Evolutionary conservation across 139 green algal species (phyloP).

Genomic region (Coccomyxa sp.): DNA sequence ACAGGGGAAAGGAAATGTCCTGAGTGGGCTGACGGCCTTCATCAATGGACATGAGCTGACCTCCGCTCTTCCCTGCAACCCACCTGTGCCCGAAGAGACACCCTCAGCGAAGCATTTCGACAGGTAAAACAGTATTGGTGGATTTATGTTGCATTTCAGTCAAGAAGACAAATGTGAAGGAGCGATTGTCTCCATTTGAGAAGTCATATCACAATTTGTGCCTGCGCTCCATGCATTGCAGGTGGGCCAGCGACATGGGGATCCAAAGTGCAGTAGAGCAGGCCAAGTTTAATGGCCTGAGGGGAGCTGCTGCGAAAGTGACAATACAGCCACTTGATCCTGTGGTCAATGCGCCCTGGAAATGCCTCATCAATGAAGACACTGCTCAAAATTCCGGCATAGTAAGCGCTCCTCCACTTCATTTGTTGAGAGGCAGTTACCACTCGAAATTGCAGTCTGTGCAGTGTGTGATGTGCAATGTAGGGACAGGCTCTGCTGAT

Average conservation of each 20-base stretch:
- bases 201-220: neutral
- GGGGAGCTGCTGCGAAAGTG: slow-evolving; percentile 25
- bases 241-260: neutral
- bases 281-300: slow-evolving; percentile 4
- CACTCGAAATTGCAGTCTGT: neutral
- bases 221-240: neutral
- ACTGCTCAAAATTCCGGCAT: slow-evolving; percentile 31
- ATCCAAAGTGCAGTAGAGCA: neutral
- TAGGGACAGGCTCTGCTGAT: neutral
- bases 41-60: no score
- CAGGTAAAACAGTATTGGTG: neutral
- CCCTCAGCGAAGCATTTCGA: neutral
- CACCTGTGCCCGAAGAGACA: neutral
- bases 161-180: neutral
- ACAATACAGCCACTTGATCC: slow-evolving; percentile 16
- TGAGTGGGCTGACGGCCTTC: no score
- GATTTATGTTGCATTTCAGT: neutral
- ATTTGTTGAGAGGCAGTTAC: slow-evolving; percentile 6
- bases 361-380: slow-evolving; percentile 37
- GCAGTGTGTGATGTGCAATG: neutral
- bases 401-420: slow-evolving; percentile 19
- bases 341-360: slow-evolving; percentile 21
- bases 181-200: neutral
- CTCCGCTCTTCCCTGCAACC: no score
- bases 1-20: no score